These are phyloP conservation scores for Pythium periplocum DNA, from an alignment of 352 stramenopile species.

Conservation along the genomic window DNA sequence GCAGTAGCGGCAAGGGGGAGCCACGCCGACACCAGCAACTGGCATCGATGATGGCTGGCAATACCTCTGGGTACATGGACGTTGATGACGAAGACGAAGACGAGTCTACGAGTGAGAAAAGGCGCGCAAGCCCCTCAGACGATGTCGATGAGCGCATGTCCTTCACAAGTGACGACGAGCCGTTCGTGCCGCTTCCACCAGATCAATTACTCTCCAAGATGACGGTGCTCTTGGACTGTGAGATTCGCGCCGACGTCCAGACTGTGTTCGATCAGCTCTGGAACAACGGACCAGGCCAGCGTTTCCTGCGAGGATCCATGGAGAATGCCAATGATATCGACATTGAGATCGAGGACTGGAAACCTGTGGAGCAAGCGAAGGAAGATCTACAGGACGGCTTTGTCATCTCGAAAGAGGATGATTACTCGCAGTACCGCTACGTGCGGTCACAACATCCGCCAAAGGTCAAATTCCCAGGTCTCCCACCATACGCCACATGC, in stretches of 20 bases:
- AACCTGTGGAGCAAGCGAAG: conserved; percentile 26
- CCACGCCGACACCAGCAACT: conserved; percentile 18
- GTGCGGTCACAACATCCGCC: conserved; percentile 30
- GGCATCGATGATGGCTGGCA: conserved; percentile 7
- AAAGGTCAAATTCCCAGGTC: conserved; percentile 32
- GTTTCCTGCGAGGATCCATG: conserved; percentile 46
- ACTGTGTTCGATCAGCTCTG: conserved; percentile 64
- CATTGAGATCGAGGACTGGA: conserved; percentile 56
- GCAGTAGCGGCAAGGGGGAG: conserved; percentile 2
- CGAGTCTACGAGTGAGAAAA: background rate
- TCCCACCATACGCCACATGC: conserved; percentile 27
- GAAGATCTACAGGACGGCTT: conserved; percentile 13
- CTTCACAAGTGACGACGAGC: conserved; percentile 44
- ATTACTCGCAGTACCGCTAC: conserved; percentile 24
- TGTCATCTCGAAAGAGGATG: conserved; percentile 24
- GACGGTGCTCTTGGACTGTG: conserved; percentile 63
- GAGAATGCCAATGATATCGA: conserved; percentile 62
- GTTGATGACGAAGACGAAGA: conserved; percentile 25
- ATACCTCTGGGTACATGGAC: conserved; percentile 31
- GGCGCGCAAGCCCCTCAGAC: conserved; percentile 10
- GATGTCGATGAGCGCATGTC: conserved; percentile 40
- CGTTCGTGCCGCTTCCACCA: conserved; percentile 48
- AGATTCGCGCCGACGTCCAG: conserved; percentile 56
- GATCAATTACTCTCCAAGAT: conserved; percentile 54
- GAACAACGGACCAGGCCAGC: conserved; percentile 45